These are phyloP conservation scores for Alliaria petiolata DNA, from an alignment of 345 rosid species.

Conservation along the genomic window DNA sequence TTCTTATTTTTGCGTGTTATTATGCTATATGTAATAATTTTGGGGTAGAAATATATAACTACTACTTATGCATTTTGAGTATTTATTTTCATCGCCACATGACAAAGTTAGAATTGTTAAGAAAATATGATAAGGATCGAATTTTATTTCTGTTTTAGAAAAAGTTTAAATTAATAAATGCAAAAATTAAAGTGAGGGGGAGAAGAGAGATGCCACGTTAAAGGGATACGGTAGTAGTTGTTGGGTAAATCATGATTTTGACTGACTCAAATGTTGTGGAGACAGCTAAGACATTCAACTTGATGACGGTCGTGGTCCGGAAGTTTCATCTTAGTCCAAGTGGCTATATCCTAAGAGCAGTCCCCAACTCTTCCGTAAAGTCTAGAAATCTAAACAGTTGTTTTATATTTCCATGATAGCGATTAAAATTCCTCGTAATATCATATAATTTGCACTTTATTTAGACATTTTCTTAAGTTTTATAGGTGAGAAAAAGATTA, in stretches of 20 bases:
- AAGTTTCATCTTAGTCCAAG: too few relatives aligned
- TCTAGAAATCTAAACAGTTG: too few relatives aligned
- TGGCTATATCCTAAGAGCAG: not conserved
- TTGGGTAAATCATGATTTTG: slow-evolving; percentile 16
- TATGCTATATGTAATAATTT: too few relatives aligned
- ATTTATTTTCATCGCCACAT: too few relatives aligned
- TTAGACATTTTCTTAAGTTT: not conserved
- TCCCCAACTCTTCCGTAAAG: not conserved
- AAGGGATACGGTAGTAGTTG: slow-evolving; percentile 9
- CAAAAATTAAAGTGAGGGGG: too few relatives aligned
- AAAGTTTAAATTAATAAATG: too few relatives aligned
- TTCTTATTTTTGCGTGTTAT: too few relatives aligned
- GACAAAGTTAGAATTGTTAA: too few relatives aligned
- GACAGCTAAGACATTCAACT: slow-evolving; percentile 27
- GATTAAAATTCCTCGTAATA: not conserved
- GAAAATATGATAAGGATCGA: too few relatives aligned
- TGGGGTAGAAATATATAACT: too few relatives aligned
- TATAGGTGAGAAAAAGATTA: not conserved
- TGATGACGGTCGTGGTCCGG: slow-evolving; percentile 6
- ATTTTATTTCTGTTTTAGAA: too few relatives aligned
- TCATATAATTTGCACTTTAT: not conserved
- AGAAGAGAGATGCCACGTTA: slow-evolving; percentile 12
- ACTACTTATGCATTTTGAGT: too few relatives aligned
- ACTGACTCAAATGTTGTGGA: slow-evolving; percentile 20
- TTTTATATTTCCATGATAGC: not conserved